Evolutionary conservation across 75 land plant genomes (phyloP), one percentile per base, ranked within the genome.

Genomic region (Chamaecyparis obtusa): DNA sequence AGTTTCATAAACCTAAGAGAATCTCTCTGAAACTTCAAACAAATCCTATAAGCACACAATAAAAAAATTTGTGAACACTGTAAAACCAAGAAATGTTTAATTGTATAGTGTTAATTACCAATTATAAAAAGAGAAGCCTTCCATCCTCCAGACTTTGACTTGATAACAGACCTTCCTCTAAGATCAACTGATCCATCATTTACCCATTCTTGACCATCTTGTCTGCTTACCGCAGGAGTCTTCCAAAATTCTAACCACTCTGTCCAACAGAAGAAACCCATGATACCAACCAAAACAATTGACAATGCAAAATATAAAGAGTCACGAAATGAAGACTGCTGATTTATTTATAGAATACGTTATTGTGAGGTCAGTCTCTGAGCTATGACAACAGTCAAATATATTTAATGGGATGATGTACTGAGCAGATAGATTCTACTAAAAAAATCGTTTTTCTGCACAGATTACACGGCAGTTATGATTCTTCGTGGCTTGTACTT

Each of bases 111-210:
- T 36, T 56, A 16, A 16, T 83, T 90, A 96, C 98, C 94, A 33
- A 96, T 91, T 79, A 96, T 91, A 71, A 91, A 97, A 86, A 91
- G 88, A 85, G 93, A 88, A 14, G 94, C 95, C 87, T 87, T 95
- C 98, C 98, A 94, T 75, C 87, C 92, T 16, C 98, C 98, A 44
- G 98, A 93, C 1, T 89, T 90, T 71, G 95, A 41, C 75, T 90
- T 89, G 11, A 90, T 89, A 78, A 92, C 93, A 69, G 94, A 90
- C 36, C 85, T 87, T 43, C 96, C 96, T 77, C 87, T 89, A 81
- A 92, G 60, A 91, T 96, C 95, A 44, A 91, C 85, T 19, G 98
- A 92, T 35, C 95, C 96, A 88, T 96, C 96, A 74, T 80, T 56
- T 24, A 92, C 93, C 92, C 93, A 90, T 78, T 90, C 91, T 87